These are phyloP conservation scores for Mortierella sp. DNA, from an alignment of 371 early-diverging fungal species.

Conservation along the genomic window DNA sequence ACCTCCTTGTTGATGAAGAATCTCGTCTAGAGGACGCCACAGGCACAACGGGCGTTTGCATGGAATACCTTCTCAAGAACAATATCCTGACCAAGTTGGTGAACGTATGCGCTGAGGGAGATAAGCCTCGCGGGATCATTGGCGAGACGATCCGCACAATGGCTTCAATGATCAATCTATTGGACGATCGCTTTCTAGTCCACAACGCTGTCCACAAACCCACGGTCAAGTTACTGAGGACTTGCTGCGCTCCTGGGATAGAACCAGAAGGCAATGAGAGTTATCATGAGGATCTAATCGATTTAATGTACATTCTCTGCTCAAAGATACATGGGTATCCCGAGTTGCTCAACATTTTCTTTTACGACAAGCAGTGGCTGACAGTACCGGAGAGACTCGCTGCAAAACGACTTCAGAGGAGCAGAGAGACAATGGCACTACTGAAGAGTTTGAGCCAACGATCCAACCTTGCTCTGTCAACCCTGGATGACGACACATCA, in stretches of 20 bases:
- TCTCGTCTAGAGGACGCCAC: slow-evolving; percentile 74
- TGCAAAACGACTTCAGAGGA: slow-evolving; percentile 23
- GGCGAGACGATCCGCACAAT: slow-evolving; percentile 85
- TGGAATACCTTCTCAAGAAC: slow-evolving; percentile 91
- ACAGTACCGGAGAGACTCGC: slow-evolving; percentile 67
- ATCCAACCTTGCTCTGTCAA: slow-evolving; percentile 19
- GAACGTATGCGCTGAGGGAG: slow-evolving; percentile 74
- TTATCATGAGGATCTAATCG: slow-evolving; percentile 87
- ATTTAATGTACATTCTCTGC: slow-evolving; percentile 88
- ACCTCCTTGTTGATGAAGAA: slow-evolving; percentile 91
- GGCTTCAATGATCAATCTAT: slow-evolving; percentile 82
- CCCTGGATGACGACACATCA: neutral
- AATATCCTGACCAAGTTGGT: slow-evolving; percentile 84
- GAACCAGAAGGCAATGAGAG: slow-evolving; percentile 67
- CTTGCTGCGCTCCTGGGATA: slow-evolving; percentile 65
- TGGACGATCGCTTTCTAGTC: slow-evolving; percentile 90
- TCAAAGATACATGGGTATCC: slow-evolving; percentile 92
- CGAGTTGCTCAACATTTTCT: slow-evolving; percentile 88
- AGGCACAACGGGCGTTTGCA: slow-evolving; percentile 85
- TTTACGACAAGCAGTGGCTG: slow-evolving; percentile 84
- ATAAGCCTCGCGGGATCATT: slow-evolving; percentile 86
- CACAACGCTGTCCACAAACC: slow-evolving; percentile 92
- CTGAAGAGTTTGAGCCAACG: slow-evolving; percentile 24
- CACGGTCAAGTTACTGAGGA: slow-evolving; percentile 78
- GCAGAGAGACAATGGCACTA: slow-evolving; percentile 40